phyloP scores from a whole-genome alignment of 2,329 filamentous ascomycete genomes.

The Fusarium gaditjirri region DNA sequence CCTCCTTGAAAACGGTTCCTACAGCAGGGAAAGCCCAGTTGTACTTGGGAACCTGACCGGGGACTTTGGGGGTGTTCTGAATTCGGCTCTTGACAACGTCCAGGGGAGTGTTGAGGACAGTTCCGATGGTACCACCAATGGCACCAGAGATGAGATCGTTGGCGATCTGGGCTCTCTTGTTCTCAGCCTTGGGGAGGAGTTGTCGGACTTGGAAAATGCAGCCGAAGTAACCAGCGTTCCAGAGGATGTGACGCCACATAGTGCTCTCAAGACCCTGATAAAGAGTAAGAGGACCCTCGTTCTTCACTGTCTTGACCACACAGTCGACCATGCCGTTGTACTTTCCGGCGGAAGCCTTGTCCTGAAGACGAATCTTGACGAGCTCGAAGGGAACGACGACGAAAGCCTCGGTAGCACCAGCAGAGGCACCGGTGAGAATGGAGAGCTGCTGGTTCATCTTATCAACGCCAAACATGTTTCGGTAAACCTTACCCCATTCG shows the following conservation, averaged over 20 bases:
- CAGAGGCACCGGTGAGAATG: slow-evolving; percentile 91
- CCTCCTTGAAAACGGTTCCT: slow-evolving; percentile 88
- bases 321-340: slow-evolving; percentile 86
- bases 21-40: slow-evolving; percentile 97
- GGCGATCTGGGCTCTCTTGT: slow-evolving; percentile 81
- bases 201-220: slow-evolving; percentile 97
- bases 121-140: slow-evolving; percentile 88
- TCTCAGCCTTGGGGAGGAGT: slow-evolving; percentile 82
- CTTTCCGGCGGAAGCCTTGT: slow-evolving; percentile 90
- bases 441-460: slow-evolving; percentile 95
- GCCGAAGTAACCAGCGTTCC: slow-evolving; percentile 97
- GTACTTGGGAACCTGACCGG: slow-evolving; percentile 90
- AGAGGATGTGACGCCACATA: slow-evolving; percentile 89
- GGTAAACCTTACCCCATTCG: slow-evolving; percentile 96
- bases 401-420: slow-evolving; percentile 94
- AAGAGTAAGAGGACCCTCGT: slow-evolving; percentile 86
- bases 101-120: slow-evolving; percentile 93
- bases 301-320: slow-evolving; percentile 81
- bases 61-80: slow-evolving; percentile 87
- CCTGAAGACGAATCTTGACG: slow-evolving; percentile 97
- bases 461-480: slow-evolving; percentile 81
- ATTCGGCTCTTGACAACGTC: slow-evolving; percentile 99
- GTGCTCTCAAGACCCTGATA: slow-evolving; percentile 98
- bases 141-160: slow-evolving; percentile 91
- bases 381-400: slow-evolving; percentile 98